Base-by-base conservation (phyloP, 2,329 filamentous ascomycete genomes). In the Pseudogymnoascus sp. region DNA sequence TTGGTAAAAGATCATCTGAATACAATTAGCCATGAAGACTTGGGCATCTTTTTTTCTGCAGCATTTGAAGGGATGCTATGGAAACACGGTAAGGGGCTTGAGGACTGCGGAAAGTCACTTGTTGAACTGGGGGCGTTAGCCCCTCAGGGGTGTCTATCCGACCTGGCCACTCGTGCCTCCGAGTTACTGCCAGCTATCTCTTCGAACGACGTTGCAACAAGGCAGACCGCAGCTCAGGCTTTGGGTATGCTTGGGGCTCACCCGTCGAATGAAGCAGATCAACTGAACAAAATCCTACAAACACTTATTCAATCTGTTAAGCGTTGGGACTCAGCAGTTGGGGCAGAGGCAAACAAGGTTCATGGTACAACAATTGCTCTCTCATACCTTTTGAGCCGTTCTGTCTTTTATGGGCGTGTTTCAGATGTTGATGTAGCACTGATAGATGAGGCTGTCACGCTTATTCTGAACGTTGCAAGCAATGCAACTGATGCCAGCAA, bases 221-320 rank as follows among this genome's bases (percentile, higher is more conserved):
- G 92, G 36, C 77, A 79, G 37, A 77, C 87, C 29, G 86, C 86
- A 1, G 86, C 90, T 13, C 85, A 85, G 63, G 82, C 85, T 0
- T 84, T 92, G 67, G 92, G 92, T 0, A 87, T 96, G 10, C 74
- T 97, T 4, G 85, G 83, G 0, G 87, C 90, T 0, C 88, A 93
- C 71, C 78, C 79, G 3, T 69, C 67, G 5, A 79, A 78, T 62
- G 68, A 78, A 1, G 66, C 74, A 0, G 68, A 73, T 10, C 69
- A 75, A 3, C 68, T 85, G 10, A 68, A 74, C 7, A 73, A 72
- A 13, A 73, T 77, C 7, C 70, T 85, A 24, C 65, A 72, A 13
- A 69, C 74, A 0, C 74, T 88, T 11, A 74, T 83, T 5, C 68
- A 73, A 13, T 77, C 78, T 13, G 70, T 80, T 0, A 67, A 74